Conservation (phyloP, 129 eudicot genomes). For the Erigeron canadensis region DNA sequence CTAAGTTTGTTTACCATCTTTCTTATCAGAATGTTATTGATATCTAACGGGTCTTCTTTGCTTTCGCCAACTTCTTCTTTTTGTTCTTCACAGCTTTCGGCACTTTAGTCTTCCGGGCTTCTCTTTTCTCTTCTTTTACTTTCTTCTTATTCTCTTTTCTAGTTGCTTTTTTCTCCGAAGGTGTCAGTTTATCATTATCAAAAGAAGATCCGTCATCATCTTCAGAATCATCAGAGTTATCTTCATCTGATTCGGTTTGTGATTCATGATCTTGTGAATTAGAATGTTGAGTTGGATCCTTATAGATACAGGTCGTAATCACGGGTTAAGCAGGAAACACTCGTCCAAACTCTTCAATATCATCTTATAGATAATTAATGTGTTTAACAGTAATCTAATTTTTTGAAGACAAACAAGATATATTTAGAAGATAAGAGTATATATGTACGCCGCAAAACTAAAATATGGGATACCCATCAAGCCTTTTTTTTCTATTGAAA, state of each 20-base stretch:
- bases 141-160: slow-evolving; percentile 95
- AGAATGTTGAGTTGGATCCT: slow-evolving; percentile 10
- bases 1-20: background rate
- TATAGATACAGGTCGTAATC: background rate
- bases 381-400: no score
- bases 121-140: slow-evolving; percentile 87
- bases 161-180: slow-evolving; percentile 59
- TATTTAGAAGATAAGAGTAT: background rate
- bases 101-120: slow-evolving; percentile 76
- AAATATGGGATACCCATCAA: no score
- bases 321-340: background rate
- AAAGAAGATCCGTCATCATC: slow-evolving; percentile 38
- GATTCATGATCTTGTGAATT: slow-evolving; percentile 32
- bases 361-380: background rate
- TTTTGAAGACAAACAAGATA: no score
- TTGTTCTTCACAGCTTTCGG: slow-evolving; percentile 86
- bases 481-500: no score
- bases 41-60: slow-evolving; percentile 58
- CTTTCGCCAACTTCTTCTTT: slow-evolving; percentile 73
- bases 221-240: slow-evolving; percentile 33
- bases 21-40: background rate
- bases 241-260: slow-evolving; percentile 46
- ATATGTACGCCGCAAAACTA: no score
- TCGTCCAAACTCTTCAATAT: background rate
- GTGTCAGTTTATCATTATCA: slow-evolving; percentile 37